Base-by-base conservation (phyloP, 108 stramenopile species). In the Skeletonema grethae region DNA sequence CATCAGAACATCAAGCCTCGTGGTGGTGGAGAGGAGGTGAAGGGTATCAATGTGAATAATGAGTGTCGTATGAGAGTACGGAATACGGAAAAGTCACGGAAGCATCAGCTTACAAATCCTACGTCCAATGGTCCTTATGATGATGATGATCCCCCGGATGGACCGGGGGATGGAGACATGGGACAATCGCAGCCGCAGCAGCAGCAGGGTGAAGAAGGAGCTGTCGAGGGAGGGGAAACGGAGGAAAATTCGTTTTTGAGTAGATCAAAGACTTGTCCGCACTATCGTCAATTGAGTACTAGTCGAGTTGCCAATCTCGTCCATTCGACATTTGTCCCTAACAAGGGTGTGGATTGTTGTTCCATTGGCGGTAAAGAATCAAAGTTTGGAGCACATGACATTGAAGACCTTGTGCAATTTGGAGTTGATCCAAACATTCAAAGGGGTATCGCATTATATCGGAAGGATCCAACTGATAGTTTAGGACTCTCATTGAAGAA, bases 321-420 rank as follows among this genome's bases (percentile, higher is more conserved):
- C 6, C 65, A 78, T 43, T 16, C 74, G 15, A 63, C 65, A 13
- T 86, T 91, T 67, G 70, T 84, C 11, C 81, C 83, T 2, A 69
- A 50, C 45, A 61, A 67, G 24, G 56, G 77, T 38, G 80, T 85
- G 13, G 60, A 80, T 43, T 79, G 84, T 43, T 87, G 85, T 39
- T 69, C 72, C 2, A 22, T 65, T 22, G 91, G 91, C 32, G 91
- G 91, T 31, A 86, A 84, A 46, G 53, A 88, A 57, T 76, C 88
- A 8, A 87, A 77, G 64, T 77, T 79, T 41, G 92, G 92, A 15
- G 77, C 86, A 3, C 88, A 88, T 65, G 92, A 93, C 59, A 85
- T 93, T 77, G 92, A 93, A 80, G 92, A 93, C 62, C 61, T 93
- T 32, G 79, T 88, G 3, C 61, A 69, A 5, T 93, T 93, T 67